phyloP scores from a whole-genome alignment of 2,329 filamentous ascomycete genomes.

The Hymenoscyphus fructigenus region DNA sequence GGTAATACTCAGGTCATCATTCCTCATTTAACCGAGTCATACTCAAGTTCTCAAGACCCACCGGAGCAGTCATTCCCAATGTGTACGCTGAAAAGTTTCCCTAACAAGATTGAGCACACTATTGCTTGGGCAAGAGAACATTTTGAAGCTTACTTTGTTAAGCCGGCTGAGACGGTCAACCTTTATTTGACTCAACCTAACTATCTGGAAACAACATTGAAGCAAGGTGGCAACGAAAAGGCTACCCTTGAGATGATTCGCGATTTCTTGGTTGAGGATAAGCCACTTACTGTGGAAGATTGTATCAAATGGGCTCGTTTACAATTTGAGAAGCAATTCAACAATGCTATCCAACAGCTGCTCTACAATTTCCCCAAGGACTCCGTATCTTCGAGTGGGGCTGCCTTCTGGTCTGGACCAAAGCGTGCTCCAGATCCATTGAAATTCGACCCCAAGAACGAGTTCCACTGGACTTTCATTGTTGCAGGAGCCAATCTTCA shows the following conservation, averaged over 20 bases:
- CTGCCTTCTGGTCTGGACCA: constrained; percentile 95
- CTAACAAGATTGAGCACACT: constrained; percentile 97
- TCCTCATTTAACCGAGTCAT: constrained; percentile 89
- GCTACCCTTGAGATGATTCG: constrained; percentile 86
- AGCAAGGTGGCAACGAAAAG: constrained; percentile 94
- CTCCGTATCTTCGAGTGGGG: constrained; percentile 80
- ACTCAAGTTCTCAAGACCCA: constrained; percentile 94
- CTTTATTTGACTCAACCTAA: constrained; percentile 88
- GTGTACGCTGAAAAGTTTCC: constrained; percentile 96
- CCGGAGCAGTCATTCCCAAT: constrained; percentile 99
- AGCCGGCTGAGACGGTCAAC: constrained; percentile 91
- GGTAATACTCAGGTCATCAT: constrained; percentile 97
- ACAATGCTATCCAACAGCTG: constrained; percentile 93
- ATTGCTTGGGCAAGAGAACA: constrained; percentile 97
- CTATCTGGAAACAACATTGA: constrained; percentile 82
- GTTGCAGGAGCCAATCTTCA: constrained; percentile 88
- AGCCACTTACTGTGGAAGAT: constrained; percentile 89
- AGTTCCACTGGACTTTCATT: constrained; percentile 85
- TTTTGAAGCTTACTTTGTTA: constrained; percentile 92
- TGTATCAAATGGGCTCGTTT: constrained; percentile 94
- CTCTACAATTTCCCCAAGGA: constrained; percentile 98
- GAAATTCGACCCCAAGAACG: constrained; percentile 82
- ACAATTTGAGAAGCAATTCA: constrained; percentile 94
- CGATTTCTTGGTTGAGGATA: constrained; percentile 87
- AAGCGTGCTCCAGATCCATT: constrained; percentile 93